Evolutionary conservation across 2,329 filamentous ascomycete genomes (phyloP).

Genomic region (Botrytis aclada): DNA sequence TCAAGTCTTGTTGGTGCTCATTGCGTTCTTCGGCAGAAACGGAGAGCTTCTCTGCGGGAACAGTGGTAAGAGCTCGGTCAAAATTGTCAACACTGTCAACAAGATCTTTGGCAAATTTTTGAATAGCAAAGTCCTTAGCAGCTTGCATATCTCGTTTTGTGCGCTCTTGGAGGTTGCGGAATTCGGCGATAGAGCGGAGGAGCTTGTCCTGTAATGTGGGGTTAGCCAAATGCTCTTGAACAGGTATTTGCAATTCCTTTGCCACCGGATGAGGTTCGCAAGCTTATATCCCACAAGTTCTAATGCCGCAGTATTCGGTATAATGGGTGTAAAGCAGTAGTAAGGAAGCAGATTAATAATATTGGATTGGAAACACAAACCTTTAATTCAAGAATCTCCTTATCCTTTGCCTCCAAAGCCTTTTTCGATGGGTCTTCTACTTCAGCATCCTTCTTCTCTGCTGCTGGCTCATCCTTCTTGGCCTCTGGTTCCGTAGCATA

Average conservation of each 20-base stretch:
- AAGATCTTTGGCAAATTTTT: constrained; percentile 89
- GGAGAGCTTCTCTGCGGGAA: constrained; percentile 70
- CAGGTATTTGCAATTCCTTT: not conserved
- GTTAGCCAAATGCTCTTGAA: constrained; percentile 16
- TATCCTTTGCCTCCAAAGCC: constrained; percentile 69
- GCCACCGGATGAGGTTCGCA: not conserved
- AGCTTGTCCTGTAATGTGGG: constrained; percentile 74
- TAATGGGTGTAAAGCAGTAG: not conserved
- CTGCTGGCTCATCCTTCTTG: constrained; percentile 42
- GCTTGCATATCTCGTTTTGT: constrained; percentile 85
- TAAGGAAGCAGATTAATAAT: not conserved
- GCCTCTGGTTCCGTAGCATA: constrained; percentile 44
- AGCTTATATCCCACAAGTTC: not conserved
- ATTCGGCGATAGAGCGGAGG: constrained; percentile 90
- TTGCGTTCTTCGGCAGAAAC: constrained; percentile 46
- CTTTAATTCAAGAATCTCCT: constrained; percentile 79
- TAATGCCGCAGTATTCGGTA: no score
- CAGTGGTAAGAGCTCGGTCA: constrained; percentile 81
- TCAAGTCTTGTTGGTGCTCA: constrained; percentile 66
- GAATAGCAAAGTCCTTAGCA: constrained; percentile 89
- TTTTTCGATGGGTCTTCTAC: constrained; percentile 54
- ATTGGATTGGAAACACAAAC: constrained; percentile 49
- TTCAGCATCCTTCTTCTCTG: constrained; percentile 39
- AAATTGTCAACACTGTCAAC: constrained; percentile 96
- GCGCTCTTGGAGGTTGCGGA: constrained; percentile 95